Evolutionary conservation across 2,329 filamentous ascomycete species (phyloP), one percentile per base, ranked within the genome.

Genomic region (Parascedosporium putredinis): DNA sequence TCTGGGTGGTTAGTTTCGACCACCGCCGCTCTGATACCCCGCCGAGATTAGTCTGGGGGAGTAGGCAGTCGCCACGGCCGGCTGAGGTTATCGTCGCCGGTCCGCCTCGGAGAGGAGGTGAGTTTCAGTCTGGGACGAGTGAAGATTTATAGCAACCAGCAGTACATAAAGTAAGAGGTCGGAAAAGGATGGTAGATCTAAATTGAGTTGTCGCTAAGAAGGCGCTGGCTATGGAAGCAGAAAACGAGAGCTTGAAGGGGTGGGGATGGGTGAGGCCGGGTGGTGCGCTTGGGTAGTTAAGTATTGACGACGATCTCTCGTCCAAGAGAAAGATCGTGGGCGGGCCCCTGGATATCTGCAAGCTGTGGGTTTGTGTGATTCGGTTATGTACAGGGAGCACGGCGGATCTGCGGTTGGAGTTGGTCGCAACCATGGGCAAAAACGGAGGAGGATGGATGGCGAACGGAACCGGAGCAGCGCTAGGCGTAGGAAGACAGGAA

Each of bases 291-390:
- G 31, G 31, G 31, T 47, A 23, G 45, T 47, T 40, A 47, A 47
- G 45, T 47, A 47, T 38, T 34, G 16, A 22, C 14, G 33, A 36
- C 38, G 16, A 10, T 33, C 45, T 31, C 29, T 22, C 29, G 45
- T 31, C 27, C 8, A 34, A 47, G n/a, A 16, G 16, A 14, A 29
- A 47, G 45, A 47, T 31, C 18, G 25, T 31, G 31, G 25, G 20
- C 27, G 25, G 44, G 12, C 44, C 44, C 44, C 44, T 46, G 44
- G 44, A 46, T n/a, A 23, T 47, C 45, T 47, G 45, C 45, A 23
- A 47, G 45, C 10, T 24, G 31, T 33, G n/a, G 27, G 12, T 36
- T 12, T 38, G 22, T 47, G 45, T 47, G 45, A 47, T 47, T 34
- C 45, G 45, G 24, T 20, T 47, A 36, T 36, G 45, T 36, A 36